Percentiles rank a stretch among this genome's conserved stretches.
Evolutionary conservation across 805 yeast genomes (phyloP).

Genomic region (Metschnikowia cerradonensis): DNA sequence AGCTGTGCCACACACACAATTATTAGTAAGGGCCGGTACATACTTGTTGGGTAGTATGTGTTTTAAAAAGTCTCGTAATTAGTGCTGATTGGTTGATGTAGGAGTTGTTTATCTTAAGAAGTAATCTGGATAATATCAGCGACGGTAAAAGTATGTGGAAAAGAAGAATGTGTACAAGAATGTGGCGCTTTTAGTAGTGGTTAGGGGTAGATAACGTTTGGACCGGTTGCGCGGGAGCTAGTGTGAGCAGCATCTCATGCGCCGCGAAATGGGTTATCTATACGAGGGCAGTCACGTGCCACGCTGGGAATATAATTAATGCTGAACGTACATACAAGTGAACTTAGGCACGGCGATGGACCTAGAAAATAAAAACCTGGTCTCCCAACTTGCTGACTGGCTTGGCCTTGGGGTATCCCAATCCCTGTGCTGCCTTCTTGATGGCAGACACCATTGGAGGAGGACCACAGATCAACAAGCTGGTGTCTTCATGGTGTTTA

Average conservation of each 20-base stretch:
- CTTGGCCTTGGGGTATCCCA: constrained; percentile 81
- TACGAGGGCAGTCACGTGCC: constrained; percentile 1
- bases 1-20: neutral
- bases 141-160: neutral
- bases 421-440: constrained; percentile 68
- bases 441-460: constrained; percentile 86
- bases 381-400: constrained; percentile 88
- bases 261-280: neutral
- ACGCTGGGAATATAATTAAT: neutral
- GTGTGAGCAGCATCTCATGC: neutral
- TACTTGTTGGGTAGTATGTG: neutral
- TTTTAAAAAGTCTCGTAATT: too few relatives aligned
- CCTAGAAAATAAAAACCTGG: constrained; percentile 80
- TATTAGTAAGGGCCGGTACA: constrained; percentile 1
- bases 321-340: neutral
- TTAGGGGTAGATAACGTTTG: neutral
- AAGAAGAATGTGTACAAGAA: neutral
- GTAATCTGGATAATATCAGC: too few relatives aligned
- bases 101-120: too few relatives aligned
- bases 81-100: too few relatives aligned
- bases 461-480: constrained; percentile 88
- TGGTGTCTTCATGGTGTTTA: constrained; percentile 52
- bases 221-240: neutral
- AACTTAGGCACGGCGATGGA: neutral
- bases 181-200: neutral